A percentile compares a stretch with the other conserved stretches of the same genome.
Evolutionary conservation across 139 green algal species (phyloP).

Genomic region (Desmodesmus armatus): DNA sequence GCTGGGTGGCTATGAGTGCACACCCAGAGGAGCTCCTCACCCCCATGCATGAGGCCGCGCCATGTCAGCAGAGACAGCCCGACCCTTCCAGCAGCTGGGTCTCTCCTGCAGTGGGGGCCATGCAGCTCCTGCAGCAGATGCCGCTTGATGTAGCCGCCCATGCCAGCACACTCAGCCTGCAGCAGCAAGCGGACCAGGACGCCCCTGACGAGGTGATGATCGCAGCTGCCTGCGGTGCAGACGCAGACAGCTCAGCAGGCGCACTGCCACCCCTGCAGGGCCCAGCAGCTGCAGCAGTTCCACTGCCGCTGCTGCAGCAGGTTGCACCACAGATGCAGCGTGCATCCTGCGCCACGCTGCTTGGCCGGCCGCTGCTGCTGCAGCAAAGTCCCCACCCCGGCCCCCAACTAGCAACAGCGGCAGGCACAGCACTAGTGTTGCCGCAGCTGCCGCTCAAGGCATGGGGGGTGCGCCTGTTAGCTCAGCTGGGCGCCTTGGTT

Average conservation of each 20-base stretch:
- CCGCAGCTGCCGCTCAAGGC: neutral
- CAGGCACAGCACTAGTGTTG: too few relatives aligned
- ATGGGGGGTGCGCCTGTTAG: too few relatives aligned
- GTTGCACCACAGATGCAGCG: neutral
- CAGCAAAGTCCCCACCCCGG: neutral
- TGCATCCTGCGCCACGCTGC: neutral
- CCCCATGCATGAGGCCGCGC: neutral
- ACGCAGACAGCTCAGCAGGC: neutral
- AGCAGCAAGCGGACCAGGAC: neutral
- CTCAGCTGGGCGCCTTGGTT: too few relatives aligned
- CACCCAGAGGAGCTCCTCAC: neutral
- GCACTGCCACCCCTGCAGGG: neutral
- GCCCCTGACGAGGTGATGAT: neutral
- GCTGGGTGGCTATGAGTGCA: neutral
- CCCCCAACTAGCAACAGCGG: neutral
- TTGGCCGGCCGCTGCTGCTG: neutral
- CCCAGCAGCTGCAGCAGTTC: neutral
- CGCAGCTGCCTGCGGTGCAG: neutral
- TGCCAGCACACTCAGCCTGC: neutral
- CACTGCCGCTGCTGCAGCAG: neutral
- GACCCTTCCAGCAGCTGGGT: conserved; percentile 7
- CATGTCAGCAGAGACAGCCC: neutral
- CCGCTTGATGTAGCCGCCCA: neutral
- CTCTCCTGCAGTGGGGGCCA: neutral
- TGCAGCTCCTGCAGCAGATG: conserved; percentile 4